Base-by-base conservation (phyloP, 768 basidiomycete genomes). In the Mrakia hoshinonis region DNA sequence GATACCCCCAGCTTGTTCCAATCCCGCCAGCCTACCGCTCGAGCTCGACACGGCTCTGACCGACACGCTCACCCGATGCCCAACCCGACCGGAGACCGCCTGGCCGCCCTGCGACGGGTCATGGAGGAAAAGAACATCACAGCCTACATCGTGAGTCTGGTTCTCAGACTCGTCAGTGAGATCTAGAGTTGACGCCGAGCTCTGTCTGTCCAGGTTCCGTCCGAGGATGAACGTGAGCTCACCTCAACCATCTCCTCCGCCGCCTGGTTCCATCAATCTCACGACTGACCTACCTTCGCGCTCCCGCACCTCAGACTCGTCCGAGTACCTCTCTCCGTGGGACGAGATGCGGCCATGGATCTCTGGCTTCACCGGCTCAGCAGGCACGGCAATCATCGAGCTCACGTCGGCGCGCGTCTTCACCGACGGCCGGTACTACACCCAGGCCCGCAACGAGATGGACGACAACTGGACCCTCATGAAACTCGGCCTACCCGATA, bases 351-450 rank as follows among this genome's bases (percentile, higher is more conserved):
- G 95, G 31, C 89, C 85, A 0, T 98, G 86, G 81, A 91, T 99
- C 74, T 93, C 91, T 39, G 91, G 91, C 13, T 99, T 97, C 81
- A 91, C 85, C 70, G 96, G 96, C 31, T 95, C 92, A 48, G 94
- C 95, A 76, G 93, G 93, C 86, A 73, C 26, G 75, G 81, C 77
- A 24, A 29, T 54, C 38, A 20, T 68, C 31, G 38, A 39, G 29
- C 52, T 68, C 29, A 36, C 34, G 10, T n/a, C 29, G 18, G 67
- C 67, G 36, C 48, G 29, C 26, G 46, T 96, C 62, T 98, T 95
- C 81, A 98, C 95, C 2, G 95, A 99, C 81, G 96, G 95, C 3
- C 82, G 95, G 55, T 99, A 99, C 77, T 96, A 90, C 77, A 81
- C 97, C 39, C 95, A 99, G 80, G 96, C 96, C 0, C 86, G 84